These are phyloP conservation scores for Litsea cubeba DNA, from an alignment of 164 flowering plant genomes.

Conservation along the genomic window DNA sequence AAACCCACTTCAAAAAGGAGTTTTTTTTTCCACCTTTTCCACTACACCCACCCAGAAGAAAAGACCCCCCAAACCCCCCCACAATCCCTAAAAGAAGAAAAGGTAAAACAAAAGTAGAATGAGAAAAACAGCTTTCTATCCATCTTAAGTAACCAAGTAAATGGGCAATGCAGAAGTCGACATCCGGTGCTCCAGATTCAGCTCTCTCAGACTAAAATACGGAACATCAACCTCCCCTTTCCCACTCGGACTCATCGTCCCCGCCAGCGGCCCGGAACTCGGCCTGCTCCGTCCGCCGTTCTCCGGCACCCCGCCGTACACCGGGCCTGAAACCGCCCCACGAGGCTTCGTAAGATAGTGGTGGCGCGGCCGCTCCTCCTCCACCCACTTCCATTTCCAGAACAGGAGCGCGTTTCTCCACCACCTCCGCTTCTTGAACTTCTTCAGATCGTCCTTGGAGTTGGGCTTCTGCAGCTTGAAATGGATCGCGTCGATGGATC, in stretches of 20 bases:
- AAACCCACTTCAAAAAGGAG: too few species aligned
- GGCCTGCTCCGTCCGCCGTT: constrained; percentile 56
- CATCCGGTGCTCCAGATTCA: constrained; percentile 48
- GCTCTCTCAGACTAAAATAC: constrained; percentile 68
- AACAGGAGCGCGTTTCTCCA: constrained; percentile 66
- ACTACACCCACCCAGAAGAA: too few species aligned
- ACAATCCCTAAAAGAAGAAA: too few species aligned
- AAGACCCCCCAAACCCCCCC: too few species aligned
- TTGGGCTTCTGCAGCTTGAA: constrained; percentile 87
- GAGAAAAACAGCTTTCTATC: too few species aligned
- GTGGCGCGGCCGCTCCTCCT: neutral
- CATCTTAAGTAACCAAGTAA: constrained; percentile 65
- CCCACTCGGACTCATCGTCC: constrained; percentile 37
- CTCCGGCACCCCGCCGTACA: constrained; percentile 42
- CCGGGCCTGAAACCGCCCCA: constrained; percentile 57
- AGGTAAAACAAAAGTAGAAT: too few species aligned
- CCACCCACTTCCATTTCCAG: constrained; percentile 50
- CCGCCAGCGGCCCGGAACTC: constrained; percentile 63
- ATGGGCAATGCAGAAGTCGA: constrained; percentile 65
- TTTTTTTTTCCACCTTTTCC: too few species aligned
- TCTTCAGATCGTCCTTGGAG: constrained; percentile 43
- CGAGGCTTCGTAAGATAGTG: constrained; percentile 2
- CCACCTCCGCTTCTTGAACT: constrained; percentile 57
- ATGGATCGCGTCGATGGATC: constrained; percentile 53
- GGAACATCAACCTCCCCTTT: constrained; percentile 50